Evolutionary conservation across 805 yeast species (phyloP), one percentile per base, ranked within the genome.

Genomic region (Candida dajiaensis): DNA sequence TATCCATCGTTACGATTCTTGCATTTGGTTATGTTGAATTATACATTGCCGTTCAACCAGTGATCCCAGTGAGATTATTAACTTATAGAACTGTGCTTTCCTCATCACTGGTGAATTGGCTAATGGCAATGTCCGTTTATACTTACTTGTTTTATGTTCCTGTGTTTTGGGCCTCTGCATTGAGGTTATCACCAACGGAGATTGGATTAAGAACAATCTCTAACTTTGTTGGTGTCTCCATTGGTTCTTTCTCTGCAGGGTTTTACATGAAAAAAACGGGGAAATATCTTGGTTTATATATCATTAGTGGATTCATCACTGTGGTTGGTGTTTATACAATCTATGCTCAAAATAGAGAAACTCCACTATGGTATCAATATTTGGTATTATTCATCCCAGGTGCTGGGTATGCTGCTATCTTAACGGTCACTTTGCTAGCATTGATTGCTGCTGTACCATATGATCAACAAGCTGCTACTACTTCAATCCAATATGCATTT

Each of bases 401-500:
- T 9, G 67, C 78, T 33, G 87, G 85, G 0, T 80, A 83, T 53
- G 78, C 95, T 1, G 67, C 78, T 4, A 72, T 80, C 62, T 70
- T 87, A 50, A 87, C 95, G 0, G 78, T 85, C 2, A 80, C 90
- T 0, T 67, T 88, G 41, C 65, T 87, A 31, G 85, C 95, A 0
- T 72, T 88, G 64, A 84, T 88, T 45, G 82, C 94, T 0, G 78
- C 94, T 2, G 94, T 84, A 2, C 81, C 85, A 10, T 64, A 70
- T 20, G 73, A 76, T 44, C 76, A 73, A 57, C 96, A 88, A 64
- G 96, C 97, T 1, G 76, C 89, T 19, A 84, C 92, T 3, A 89
- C 97, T 0, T 86, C 96, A 0, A 85, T 90, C 48, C 95, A 88
- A 59, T 89, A 90, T 62, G 89, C 90, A 0, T 88, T 85, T 69